Conservation (phyloP, 2,329 filamentous ascomycete genomes). For the Pyricularia grisea region DNA sequence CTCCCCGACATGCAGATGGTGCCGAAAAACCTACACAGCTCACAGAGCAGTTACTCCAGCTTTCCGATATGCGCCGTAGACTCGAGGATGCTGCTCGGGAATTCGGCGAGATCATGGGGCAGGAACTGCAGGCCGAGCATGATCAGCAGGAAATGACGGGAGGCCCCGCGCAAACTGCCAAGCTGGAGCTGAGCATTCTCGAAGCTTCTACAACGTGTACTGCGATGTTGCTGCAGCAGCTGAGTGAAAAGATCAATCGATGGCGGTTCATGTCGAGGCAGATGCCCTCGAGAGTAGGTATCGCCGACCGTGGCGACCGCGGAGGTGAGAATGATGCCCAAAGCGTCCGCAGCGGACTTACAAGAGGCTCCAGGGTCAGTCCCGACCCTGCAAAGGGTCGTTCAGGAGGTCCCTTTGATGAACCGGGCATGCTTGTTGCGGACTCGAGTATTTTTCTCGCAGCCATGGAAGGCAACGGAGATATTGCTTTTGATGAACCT, state of each 20-base stretch:
- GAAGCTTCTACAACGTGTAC: not conserved
- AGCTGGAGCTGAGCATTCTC: not conserved
- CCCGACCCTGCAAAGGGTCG: not conserved
- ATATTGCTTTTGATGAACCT: not conserved
- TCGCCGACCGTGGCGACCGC: not conserved
- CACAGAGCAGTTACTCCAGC: not conserved
- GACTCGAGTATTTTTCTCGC: not conserved
- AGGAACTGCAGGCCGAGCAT: not conserved
- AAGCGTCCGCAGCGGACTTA: not conserved
- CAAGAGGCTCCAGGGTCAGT: not conserved
- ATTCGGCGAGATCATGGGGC: not conserved
- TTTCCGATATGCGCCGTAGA: not conserved
- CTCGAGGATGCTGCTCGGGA: not conserved
- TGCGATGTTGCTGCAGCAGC: not conserved
- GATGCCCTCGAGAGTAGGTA: not conserved
- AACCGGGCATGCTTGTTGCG: not conserved
- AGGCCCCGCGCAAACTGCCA: not conserved
- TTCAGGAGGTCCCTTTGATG: not conserved
- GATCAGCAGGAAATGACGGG: not conserved
- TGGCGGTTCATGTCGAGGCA: not conserved
- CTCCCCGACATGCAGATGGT: not conserved
- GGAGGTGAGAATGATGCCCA: not conserved
- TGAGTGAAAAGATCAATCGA: not conserved
- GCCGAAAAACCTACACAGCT: not conserved
- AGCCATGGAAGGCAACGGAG: not conserved